A percentile compares a stretch with the other conserved stretches of the same genome.
Conservation (phyloP, 257 asterid genomes). For the Solanum acaule region DNA sequence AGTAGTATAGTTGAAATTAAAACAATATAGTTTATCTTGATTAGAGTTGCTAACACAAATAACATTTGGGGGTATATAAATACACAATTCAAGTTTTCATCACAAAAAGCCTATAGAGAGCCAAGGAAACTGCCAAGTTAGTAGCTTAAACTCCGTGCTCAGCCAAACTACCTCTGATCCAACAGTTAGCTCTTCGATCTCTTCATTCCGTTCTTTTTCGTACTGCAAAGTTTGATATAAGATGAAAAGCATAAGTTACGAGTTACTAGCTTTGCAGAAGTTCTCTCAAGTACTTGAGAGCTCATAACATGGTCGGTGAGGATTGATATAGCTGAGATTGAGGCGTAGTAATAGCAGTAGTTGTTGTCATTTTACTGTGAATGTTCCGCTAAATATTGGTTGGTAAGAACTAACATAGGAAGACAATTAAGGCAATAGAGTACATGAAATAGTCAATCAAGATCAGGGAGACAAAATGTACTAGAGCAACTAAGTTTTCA, state of each 20-base stretch:
- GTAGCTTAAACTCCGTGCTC: not conserved
- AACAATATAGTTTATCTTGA: not conserved
- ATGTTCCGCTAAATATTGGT: not conserved
- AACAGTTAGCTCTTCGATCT: conserved; percentile 8
- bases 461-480: not conserved
- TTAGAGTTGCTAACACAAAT: not conserved
- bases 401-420: not conserved
- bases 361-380: not conserved
- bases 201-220: conserved; percentile 14
- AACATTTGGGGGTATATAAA: not conserved
- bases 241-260: not conserved
- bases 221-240: conserved; percentile 18
- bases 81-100: not conserved
- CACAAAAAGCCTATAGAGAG: not conserved
- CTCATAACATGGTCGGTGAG: not conserved
- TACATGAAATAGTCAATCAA: not conserved
- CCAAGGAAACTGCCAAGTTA: not conserved
- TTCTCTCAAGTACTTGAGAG: not conserved
- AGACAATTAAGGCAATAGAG: not conserved
- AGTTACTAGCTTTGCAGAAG: not conserved
- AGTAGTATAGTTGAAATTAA: not conserved
- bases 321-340: not conserved
- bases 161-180: not conserved
- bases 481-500: not conserved
- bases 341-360: not conserved